A percentile compares a stretch with the other conserved stretches of the same genome.
phyloP scores from a whole-genome alignment of 495 filamentous ascomycete species.

The Neurospora sp. region DNA sequence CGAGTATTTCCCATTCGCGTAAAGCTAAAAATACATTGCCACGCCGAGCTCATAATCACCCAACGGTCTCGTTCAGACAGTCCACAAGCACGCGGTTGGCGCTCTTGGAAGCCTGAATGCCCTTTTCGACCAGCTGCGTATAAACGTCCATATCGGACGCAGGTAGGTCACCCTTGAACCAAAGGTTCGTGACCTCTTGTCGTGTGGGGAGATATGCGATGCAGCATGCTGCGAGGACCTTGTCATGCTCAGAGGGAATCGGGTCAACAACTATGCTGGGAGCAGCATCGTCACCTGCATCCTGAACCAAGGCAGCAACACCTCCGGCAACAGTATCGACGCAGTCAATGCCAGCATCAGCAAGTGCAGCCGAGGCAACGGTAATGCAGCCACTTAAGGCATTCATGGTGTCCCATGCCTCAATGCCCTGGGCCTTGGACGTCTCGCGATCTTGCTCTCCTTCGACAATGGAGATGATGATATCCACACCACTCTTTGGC shows the following conservation, averaged over 20 bases:
- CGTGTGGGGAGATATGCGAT: slow-evolving; percentile 80
- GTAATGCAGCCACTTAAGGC: slow-evolving; percentile 88
- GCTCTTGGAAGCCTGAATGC: slow-evolving; percentile 32
- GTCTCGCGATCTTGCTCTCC: slow-evolving; percentile 54
- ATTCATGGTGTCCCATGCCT: slow-evolving; percentile 66
- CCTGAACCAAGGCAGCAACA: slow-evolving; percentile 66
- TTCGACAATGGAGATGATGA: slow-evolving; percentile 85
- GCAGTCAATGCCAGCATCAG: slow-evolving; percentile 92
- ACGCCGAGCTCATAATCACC: slow-evolving; percentile 3
- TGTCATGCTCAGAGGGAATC: slow-evolving; percentile 67
- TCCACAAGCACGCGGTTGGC: slow-evolving; percentile 33
- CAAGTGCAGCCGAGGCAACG: slow-evolving; percentile 87
- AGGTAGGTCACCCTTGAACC: slow-evolving; percentile 67
- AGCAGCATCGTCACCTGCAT: slow-evolving; percentile 19
- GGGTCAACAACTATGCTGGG: slow-evolving; percentile 69
- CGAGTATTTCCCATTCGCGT: background rate
- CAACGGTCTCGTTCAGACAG: slow-evolving; percentile 27
- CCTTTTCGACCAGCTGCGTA: slow-evolving; percentile 31
- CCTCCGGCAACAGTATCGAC: slow-evolving; percentile 84
- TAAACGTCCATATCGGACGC: slow-evolving; percentile 29
- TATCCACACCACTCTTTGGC: slow-evolving; percentile 92
- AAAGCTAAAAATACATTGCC: background rate
- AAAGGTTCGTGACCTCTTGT: slow-evolving; percentile 88
- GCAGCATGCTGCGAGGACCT: slow-evolving; percentile 69
- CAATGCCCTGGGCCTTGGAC: slow-evolving; percentile 44